Conservation (phyloP, 495 filamentous ascomycete genomes). For the Tuber calosporum region DNA sequence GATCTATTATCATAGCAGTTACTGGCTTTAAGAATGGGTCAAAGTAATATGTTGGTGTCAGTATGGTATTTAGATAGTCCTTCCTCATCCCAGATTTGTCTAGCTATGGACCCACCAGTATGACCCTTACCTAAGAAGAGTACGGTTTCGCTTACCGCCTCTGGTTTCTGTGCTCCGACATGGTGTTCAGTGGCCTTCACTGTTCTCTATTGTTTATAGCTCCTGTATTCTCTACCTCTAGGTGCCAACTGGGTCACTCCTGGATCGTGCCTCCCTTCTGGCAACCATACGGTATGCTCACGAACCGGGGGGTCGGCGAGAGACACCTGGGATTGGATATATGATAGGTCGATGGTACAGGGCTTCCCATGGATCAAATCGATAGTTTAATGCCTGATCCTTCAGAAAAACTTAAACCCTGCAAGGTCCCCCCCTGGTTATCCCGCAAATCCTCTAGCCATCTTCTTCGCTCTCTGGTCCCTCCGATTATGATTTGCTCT, state of each 20-base stretch:
- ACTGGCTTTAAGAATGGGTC: not conserved
- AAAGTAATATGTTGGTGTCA: not conserved
- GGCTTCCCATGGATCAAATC: not conserved
- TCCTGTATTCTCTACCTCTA: not conserved
- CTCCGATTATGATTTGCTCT: constrained; percentile 61
- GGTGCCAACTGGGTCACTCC: not conserved
- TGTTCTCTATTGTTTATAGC: not conserved
- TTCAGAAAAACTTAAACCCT: not conserved
- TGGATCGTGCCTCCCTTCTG: not conserved
- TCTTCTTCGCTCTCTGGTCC: constrained; percentile 69
- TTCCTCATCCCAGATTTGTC: not conserved
- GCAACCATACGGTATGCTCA: not conserved
- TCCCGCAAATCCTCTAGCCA: constrained; percentile 41
- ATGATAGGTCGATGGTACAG: not conserved
- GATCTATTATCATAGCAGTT: not conserved
- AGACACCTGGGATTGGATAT: not conserved
- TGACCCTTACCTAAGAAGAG: not conserved
- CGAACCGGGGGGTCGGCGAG: not conserved
- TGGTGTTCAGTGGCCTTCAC: not conserved
- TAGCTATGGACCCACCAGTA: not conserved
- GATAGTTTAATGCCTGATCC: not conserved
- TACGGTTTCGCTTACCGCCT: not conserved
- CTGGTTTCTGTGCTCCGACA: not conserved
- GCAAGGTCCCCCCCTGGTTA: not conserved
- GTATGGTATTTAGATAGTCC: not conserved